A percentile compares a stretch with the other conserved stretches of the same genome.
Evolutionary conservation across 2,329 filamentous ascomycete species (phyloP).

Genomic region (Fusarium verticillioides): DNA sequence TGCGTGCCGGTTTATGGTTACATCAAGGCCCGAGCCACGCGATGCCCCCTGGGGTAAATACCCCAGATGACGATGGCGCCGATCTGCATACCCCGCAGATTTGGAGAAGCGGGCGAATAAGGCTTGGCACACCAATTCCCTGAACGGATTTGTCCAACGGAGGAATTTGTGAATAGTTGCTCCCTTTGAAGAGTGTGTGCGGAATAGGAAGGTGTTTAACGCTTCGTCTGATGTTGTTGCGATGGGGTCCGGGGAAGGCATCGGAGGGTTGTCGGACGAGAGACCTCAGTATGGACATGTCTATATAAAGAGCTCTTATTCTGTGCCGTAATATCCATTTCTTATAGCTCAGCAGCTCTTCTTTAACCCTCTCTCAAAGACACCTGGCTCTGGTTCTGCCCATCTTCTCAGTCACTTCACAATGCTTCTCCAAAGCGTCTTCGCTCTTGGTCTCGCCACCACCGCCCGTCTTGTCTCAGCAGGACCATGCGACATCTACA

Average conservation of each 20-base stretch:
- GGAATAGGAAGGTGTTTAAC: not conserved
- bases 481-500: conserved; percentile 27
- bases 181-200: not conserved
- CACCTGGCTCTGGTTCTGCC: fast-evolving
- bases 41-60: not conserved
- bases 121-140: not conserved
- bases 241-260: not conserved
- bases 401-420: not conserved
- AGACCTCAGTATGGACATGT: not conserved
- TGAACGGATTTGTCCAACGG: not conserved
- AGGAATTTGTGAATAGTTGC: not conserved
- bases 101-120: conserved; percentile 13
- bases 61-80: conserved; percentile 1
- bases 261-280: not conserved
- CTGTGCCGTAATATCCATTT: fast-evolving
- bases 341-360: not conserved
- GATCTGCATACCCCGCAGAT: conserved; percentile 15
- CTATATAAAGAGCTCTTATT: not conserved
- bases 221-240: not conserved
- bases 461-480: conserved; percentile 8
- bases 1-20: conserved; percentile 10
- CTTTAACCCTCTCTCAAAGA: not conserved
- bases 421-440: conserved; percentile 16
- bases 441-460: conserved; percentile 1
- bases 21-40: not conserved